Evolutionary conservation across 371 early-diverging fungal species (phyloP).

Genomic region (Mucor piriformis): DNA sequence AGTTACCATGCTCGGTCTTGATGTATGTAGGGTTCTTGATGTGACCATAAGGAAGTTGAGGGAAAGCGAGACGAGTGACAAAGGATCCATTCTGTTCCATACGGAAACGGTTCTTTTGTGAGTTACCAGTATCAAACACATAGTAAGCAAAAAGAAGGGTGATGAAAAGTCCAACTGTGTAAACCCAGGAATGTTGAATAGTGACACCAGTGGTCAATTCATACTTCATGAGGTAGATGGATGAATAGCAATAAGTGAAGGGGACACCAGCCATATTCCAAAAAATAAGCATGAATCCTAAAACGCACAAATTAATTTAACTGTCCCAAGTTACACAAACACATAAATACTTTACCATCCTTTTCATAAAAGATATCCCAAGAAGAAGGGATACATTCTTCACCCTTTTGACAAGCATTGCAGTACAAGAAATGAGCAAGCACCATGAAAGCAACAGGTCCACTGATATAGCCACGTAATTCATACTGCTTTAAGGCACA

Average conservation of each 20-base stretch:
- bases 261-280: conserved; percentile 68
- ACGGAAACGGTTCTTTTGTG: conserved; percentile 89
- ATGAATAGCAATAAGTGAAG: conserved; percentile 62
- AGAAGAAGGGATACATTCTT: conserved; percentile 77
- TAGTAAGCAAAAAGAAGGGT: conserved; percentile 51
- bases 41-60: conserved; percentile 67
- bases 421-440: conserved; percentile 75
- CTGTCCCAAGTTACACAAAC: background rate
- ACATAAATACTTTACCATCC: conserved; percentile 43
- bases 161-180: conserved; percentile 43
- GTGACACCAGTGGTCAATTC: conserved; percentile 42
- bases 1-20: conserved; percentile 75
- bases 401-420: conserved; percentile 78
- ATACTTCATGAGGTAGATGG: conserved; percentile 56
- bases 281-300: conserved; percentile 65
- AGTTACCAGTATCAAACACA: conserved; percentile 72
- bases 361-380: conserved; percentile 71
- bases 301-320: background rate
- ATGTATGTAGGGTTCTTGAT: conserved; percentile 77
- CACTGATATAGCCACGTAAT: conserved; percentile 61
- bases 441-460: conserved; percentile 71
- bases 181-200: conserved; percentile 44
- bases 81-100: conserved; percentile 70
- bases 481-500: conserved; percentile 76
- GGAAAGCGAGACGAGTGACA: conserved; percentile 61